These are phyloP conservation scores for Russula olivacea DNA, from an alignment of 768 basidiomycete genomes.

Conservation along the genomic window DNA sequence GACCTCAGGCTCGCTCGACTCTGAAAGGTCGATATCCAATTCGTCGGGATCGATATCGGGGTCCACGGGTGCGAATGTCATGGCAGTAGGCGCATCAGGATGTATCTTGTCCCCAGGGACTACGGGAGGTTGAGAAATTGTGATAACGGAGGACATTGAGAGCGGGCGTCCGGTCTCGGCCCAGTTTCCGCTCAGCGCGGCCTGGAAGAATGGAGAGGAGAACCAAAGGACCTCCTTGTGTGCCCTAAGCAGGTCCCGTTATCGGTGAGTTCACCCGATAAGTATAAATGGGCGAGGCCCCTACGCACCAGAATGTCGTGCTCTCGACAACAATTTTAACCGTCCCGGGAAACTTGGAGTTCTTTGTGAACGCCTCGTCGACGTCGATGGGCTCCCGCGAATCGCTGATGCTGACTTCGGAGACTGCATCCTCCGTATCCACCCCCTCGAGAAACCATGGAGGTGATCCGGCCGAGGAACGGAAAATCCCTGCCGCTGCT, in stretches of 20 bases:
- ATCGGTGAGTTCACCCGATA: constrained; percentile 12
- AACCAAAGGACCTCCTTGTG: constrained; percentile 90
- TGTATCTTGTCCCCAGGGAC: constrained; percentile 46
- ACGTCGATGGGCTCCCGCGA: constrained; percentile 67
- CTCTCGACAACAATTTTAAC: constrained; percentile 88
- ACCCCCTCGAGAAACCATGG: constrained; percentile 76
- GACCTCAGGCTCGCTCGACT: constrained; percentile 19
- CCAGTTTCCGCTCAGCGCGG: constrained; percentile 86
- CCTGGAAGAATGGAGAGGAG: constrained; percentile 93
- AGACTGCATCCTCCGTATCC: constrained; percentile 60
- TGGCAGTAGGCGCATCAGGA: constrained; percentile 43
- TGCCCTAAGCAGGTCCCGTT: constrained; percentile 45
- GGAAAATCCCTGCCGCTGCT: constrained; percentile 77
- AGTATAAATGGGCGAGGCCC: neutral
- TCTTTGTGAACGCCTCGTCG: constrained; percentile 69
- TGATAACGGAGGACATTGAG: constrained; percentile 78
- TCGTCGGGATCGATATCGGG: constrained; percentile 45
- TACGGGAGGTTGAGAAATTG: constrained; percentile 69
- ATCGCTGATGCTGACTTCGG: constrained; percentile 61
- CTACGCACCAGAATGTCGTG: constrained; percentile 82
- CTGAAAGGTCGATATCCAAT: constrained; percentile 35
- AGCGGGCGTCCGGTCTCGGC: constrained; percentile 78
- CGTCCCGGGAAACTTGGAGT: constrained; percentile 67
- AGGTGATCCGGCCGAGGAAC: constrained; percentile 65
- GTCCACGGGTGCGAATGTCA: constrained; percentile 57